Conservation (phyloP, 768 basidiomycete species). For the Trichaptum fuscoviolaceum region DNA sequence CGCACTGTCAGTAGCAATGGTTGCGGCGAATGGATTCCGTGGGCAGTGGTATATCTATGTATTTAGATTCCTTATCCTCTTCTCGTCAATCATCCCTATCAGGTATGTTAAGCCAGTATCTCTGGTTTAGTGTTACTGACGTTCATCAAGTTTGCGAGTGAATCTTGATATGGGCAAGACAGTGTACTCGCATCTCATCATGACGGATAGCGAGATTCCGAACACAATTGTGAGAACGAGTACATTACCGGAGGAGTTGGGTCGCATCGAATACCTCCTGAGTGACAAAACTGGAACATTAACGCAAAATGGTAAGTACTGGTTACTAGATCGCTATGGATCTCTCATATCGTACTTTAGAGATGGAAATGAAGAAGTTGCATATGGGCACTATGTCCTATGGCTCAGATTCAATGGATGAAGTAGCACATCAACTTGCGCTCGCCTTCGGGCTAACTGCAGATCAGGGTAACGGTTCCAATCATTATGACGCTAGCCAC, state of each 20-base stretch:
- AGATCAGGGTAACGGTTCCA: conserved; percentile 43
- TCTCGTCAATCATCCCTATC: conserved; percentile 99
- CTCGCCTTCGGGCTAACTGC: conserved; percentile 69
- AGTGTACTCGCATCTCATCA: conserved; percentile 92
- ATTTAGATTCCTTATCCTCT: conserved; percentile 93
- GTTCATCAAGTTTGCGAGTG: conserved; percentile 73
- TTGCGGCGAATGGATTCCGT: conserved; percentile 93
- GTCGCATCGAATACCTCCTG: conserved; percentile 89
- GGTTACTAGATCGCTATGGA: not conserved
- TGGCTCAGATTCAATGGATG: conserved; percentile 98
- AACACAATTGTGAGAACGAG: conserved; percentile 96
- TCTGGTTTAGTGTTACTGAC: not conserved
- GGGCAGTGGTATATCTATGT: conserved; percentile 96
- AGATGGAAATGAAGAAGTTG: conserved; percentile 99
- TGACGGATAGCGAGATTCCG: conserved; percentile 89
- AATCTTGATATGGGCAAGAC: conserved; percentile 99
- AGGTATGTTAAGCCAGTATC: conserved; percentile 50
- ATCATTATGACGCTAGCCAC: not conserved
- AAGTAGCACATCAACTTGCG: conserved; percentile 88
- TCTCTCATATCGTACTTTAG: conserved; percentile 34
- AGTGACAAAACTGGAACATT: conserved; percentile 98
- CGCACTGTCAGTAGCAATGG: conserved; percentile 82
- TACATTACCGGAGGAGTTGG: conserved; percentile 94
- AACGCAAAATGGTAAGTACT: conserved; percentile 83
- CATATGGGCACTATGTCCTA: conserved; percentile 99